Conservation (phyloP, 305 asterid genomes). For the Lippia alba region DNA sequence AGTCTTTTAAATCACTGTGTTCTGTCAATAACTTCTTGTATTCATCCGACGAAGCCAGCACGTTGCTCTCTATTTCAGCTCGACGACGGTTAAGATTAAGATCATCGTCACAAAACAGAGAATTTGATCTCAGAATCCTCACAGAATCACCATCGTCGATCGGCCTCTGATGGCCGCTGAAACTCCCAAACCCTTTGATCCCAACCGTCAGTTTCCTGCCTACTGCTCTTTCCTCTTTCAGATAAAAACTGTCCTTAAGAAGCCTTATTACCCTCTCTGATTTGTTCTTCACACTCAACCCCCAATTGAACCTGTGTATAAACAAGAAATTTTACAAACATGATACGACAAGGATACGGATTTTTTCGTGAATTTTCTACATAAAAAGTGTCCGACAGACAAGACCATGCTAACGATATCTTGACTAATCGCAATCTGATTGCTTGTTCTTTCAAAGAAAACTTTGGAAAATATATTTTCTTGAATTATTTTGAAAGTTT, state of each 20-base stretch:
- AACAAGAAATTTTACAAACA: too few relatives aligned
- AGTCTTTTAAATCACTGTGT: slow-evolving; percentile 20
- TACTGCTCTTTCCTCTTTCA: slow-evolving; percentile 61
- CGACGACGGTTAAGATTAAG: slow-evolving; percentile 5
- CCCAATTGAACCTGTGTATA: slow-evolving; percentile 52
- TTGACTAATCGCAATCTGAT: too few relatives aligned
- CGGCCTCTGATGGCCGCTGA: slow-evolving; percentile 32
- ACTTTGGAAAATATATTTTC: too few relatives aligned
- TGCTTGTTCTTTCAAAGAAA: too few relatives aligned
- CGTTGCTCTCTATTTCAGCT: slow-evolving; percentile 24
- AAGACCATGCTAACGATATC: too few relatives aligned
- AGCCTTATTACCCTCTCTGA: slow-evolving; percentile 57
- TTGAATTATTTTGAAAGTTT: too few relatives aligned
- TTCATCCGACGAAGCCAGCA: slow-evolving; percentile 39
- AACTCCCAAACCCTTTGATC: slow-evolving; percentile 63
- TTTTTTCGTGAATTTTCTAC: too few relatives aligned
- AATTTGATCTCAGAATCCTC: slow-evolving; percentile 34
- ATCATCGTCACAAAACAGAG: slow-evolving; percentile 31
- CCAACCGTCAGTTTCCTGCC: slow-evolving; percentile 56
- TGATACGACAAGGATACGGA: too few relatives aligned
- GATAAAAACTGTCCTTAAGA: slow-evolving; percentile 55
- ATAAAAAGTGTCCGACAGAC: too few relatives aligned
- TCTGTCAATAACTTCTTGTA: slow-evolving; percentile 32
- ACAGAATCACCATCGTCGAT: slow-evolving; percentile 1
- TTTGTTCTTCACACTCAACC: slow-evolving; percentile 64